Evolutionary conservation across 2,329 filamentous ascomycete species (phyloP).

Genomic region (Botrytis pseudocinerea): DNA sequence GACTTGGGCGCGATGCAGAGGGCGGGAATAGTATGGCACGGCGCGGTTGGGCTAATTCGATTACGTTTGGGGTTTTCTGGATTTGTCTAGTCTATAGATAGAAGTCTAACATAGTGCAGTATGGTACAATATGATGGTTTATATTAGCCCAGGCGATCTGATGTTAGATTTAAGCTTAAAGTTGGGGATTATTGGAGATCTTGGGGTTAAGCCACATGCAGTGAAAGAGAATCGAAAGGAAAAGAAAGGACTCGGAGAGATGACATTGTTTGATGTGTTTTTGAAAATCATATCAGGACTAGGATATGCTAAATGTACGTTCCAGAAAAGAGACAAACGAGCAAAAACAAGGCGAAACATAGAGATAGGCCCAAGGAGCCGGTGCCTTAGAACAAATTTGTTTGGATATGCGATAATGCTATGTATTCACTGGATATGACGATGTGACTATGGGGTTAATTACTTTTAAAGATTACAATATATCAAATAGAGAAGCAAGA

Average conservation of each 20-base stretch:
- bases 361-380: rapidly evolving
- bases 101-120: background rate
- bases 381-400: background rate
- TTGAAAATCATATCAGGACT: background rate
- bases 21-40: background rate
- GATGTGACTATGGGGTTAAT: background rate
- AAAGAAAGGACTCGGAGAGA: background rate
- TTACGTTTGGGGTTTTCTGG: background rate
- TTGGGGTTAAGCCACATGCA: background rate
- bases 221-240: background rate
- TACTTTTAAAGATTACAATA: background rate
- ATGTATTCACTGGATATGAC: background rate
- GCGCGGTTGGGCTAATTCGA: background rate
- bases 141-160: background rate
- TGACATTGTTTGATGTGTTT: background rate
- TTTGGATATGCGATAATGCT: background rate
- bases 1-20: background rate
- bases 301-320: background rate
- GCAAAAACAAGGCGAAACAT: background rate
- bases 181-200: background rate
- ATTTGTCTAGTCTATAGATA: background rate
- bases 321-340: background rate
- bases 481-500: background rate
- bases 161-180: background rate
- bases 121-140: background rate